Percentiles rank a stretch among this genome's conserved stretches.
Evolutionary conservation across 768 basidiomycete genomes (phyloP).

Genomic region (Hebeloma cylindrosporum): DNA sequence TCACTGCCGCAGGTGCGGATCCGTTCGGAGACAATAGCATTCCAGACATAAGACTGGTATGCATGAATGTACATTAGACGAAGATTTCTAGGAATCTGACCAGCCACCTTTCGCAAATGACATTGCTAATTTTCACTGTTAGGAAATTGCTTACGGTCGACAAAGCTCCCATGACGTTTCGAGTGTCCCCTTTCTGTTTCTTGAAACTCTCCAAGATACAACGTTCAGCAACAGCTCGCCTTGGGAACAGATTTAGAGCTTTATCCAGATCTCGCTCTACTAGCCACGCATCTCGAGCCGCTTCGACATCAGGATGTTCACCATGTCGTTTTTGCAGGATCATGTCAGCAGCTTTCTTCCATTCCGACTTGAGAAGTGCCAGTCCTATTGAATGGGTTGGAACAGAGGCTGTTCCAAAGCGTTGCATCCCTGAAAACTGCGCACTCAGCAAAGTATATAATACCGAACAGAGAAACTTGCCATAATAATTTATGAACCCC

Average conservation of each 20-base stretch:
- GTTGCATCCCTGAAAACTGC: slow-evolving; percentile 80
- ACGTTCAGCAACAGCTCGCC: slow-evolving; percentile 90
- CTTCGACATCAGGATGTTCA: slow-evolving; percentile 89
- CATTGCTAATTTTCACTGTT: neutral
- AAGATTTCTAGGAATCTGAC: slow-evolving; percentile 91
- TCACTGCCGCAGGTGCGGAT: slow-evolving; percentile 75
- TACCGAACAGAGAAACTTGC: slow-evolving; percentile 36
- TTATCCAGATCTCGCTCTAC: slow-evolving; percentile 76
- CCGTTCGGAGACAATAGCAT: slow-evolving; percentile 93
- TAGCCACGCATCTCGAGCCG: slow-evolving; percentile 87
- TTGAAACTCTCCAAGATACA: slow-evolving; percentile 89
- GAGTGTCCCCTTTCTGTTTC: slow-evolving; percentile 73
- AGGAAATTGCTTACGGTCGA: slow-evolving; percentile 57
- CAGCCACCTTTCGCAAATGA: neutral
- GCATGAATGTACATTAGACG: slow-evolving; percentile 98
- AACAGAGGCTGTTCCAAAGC: slow-evolving; percentile 95
- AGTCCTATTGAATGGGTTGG: slow-evolving; percentile 95
- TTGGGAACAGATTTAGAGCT: slow-evolving; percentile 84
- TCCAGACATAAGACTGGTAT: slow-evolving; percentile 99
- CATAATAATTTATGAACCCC: slow-evolving; percentile 99
- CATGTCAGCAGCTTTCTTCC: slow-evolving; percentile 83
- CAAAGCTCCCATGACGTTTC: slow-evolving; percentile 85
- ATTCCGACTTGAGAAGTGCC: slow-evolving; percentile 84
- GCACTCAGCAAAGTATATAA: slow-evolving; percentile 9
- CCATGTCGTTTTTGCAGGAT: slow-evolving; percentile 83